Evolutionary conservation across 257 asterid species (phyloP).

Genomic region (Cynanchum wilfordii): DNA sequence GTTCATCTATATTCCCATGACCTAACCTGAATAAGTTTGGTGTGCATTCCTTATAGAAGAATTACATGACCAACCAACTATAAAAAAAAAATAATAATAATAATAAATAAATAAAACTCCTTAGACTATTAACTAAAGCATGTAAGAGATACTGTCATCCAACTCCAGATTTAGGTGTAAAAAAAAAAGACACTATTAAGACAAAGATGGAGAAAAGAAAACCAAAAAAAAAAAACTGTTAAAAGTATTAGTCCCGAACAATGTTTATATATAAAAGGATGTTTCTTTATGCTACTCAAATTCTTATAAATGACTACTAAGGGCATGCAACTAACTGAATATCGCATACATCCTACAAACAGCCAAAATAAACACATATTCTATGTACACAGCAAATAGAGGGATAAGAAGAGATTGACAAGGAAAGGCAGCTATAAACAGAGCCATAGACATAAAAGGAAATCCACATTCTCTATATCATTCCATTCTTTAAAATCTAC

Average conservation of each 20-base stretch:
- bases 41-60: background rate
- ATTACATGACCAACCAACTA: background rate
- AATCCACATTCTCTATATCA: background rate
- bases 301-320: no score
- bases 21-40: background rate
- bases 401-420: background rate
- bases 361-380: background rate
- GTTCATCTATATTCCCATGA: no score
- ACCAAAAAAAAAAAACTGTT: no score
- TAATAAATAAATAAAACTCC: no score
- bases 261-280: no score
- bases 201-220: background rate
- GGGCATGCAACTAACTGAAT: no score
- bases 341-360: no score
- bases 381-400: background rate
- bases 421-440: no score
- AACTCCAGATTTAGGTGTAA: background rate
- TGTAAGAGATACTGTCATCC: background rate
- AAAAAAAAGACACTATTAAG: no score
- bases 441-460: background rate
- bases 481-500: background rate
- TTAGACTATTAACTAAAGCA: background rate
- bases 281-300: no score
- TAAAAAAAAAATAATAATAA: no score
- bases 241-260: no score